Percentiles rank a stretch among this genome's conserved stretches.
phyloP scores from a whole-genome alignment of 169 alveolate genomes.

The Cryptosporidium muris region DNA sequence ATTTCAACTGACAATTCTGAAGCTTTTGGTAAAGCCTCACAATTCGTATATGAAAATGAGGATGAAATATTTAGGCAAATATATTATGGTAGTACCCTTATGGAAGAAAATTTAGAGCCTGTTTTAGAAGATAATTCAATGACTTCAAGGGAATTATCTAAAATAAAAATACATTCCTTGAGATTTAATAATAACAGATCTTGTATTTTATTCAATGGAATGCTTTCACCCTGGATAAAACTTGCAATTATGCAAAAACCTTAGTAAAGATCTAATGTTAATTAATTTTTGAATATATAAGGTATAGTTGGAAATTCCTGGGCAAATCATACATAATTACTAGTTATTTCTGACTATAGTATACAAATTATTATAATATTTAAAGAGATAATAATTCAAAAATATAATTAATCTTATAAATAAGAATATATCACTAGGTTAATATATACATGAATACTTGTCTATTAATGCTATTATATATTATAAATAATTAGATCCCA shows the following conservation, averaged over 20 bases:
- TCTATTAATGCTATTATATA: no score
- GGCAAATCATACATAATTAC: no score
- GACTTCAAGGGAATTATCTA: background rate
- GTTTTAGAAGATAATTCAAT: background rate
- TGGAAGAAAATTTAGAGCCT: background rate
- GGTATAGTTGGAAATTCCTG: no score
- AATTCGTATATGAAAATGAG: slow-evolving; percentile 41
- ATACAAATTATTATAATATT: background rate
- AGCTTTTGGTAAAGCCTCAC: background rate
- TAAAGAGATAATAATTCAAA: background rate
- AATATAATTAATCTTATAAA: no score
- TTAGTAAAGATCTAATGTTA: no score
- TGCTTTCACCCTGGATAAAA: slow-evolving; percentile 62
- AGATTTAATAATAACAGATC: background rate
- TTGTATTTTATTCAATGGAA: slow-evolving; percentile 23
- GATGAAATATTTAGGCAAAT: slow-evolving; percentile 32
- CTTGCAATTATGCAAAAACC: slow-evolving; percentile 5
- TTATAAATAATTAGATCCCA: no score
- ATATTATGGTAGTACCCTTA: background rate
- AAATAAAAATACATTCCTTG: background rate
- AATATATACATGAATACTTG: no score
- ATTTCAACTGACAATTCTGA: background rate
- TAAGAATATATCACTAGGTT: no score
- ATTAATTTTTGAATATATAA: no score
- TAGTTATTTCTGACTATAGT: no score